Conservation (phyloP, 2,329 filamentous ascomycete species). For the Monilinia aucupariae region DNA sequence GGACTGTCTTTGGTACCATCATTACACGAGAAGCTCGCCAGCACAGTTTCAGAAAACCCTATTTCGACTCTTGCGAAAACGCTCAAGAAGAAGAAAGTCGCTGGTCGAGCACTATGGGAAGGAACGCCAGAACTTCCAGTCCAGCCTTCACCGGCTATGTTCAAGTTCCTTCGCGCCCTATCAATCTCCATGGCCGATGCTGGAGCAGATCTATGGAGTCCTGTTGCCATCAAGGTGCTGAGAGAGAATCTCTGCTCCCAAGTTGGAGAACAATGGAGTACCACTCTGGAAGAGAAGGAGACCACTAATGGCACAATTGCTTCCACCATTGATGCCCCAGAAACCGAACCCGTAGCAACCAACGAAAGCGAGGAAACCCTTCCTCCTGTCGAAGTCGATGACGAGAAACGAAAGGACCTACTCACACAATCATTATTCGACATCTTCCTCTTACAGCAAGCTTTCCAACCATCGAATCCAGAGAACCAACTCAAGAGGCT, state of each 20-base stretch:
- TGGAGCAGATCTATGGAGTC: conserved; percentile 79
- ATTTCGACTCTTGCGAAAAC: conserved; percentile 45
- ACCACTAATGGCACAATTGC: conserved; percentile 20
- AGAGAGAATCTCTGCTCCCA: conserved; percentile 52
- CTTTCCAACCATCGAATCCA: conserved; percentile 37
- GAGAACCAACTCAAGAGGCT: conserved; percentile 44
- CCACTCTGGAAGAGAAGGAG: conserved; percentile 21
- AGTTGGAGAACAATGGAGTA: conserved; percentile 42
- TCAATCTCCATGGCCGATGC: conserved; percentile 60
- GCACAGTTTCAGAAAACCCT: conserved; percentile 45
- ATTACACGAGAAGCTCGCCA: conserved; percentile 58
- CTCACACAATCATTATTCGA: conserved; percentile 59
- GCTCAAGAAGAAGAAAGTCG: conserved; percentile 45
- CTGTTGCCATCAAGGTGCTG: conserved; percentile 55
- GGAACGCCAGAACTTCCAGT: conserved; percentile 67
- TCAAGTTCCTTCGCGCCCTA: conserved; percentile 64
- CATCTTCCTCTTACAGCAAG: conserved; percentile 45
- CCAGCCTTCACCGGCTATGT: conserved; percentile 70
- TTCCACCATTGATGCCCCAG: conserved; percentile 1
- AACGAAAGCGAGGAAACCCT: neutral
- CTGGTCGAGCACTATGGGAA: conserved; percentile 72
- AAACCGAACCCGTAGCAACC: neutral
- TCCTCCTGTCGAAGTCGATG: conserved; percentile 12
- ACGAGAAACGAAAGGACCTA: conserved; percentile 39
- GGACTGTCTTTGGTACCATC: conserved; percentile 55